Evolutionary conservation across 768 basidiomycete species (phyloP).

Genomic region (Lactarius indigo): DNA sequence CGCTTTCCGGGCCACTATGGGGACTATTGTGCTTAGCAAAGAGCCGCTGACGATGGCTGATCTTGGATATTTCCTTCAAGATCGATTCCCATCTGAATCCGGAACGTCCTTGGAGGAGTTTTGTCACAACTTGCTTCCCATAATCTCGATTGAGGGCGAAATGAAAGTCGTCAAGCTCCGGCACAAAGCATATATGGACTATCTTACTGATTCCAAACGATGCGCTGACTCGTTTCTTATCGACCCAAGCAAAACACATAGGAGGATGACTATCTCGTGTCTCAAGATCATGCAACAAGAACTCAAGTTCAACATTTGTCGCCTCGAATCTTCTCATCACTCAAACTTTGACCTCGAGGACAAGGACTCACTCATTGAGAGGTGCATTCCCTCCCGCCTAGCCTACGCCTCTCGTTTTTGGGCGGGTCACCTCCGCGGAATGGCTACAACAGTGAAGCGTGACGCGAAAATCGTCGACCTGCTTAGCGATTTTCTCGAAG

Average conservation of each 20-base stretch:
- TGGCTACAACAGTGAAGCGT: constrained; percentile 7
- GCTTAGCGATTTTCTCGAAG: constrained; percentile 27
- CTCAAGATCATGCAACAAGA: constrained; percentile 33
- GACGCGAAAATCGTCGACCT: constrained; percentile 23
- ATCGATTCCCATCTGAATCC: background rate
- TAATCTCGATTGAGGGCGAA: constrained; percentile 10
- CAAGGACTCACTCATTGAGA: constrained; percentile 24
- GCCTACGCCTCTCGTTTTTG: constrained; percentile 39
- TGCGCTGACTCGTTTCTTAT: constrained; percentile 1
- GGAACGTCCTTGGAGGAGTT: constrained; percentile 5
- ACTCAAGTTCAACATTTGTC: constrained; percentile 42
- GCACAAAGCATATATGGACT: constrained; percentile 15
- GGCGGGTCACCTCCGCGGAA: constrained; percentile 32
- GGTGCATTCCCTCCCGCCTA: constrained; percentile 33
- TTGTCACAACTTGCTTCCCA: constrained; percentile 9
- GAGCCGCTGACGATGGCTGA: constrained; percentile 13
- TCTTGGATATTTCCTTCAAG: constrained; percentile 7
- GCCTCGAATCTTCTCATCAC: constrained; percentile 35
- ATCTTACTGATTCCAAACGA: constrained; percentile 15
- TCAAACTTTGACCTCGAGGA: constrained; percentile 31
- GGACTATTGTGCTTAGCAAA: constrained; percentile 10
- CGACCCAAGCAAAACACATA: constrained; percentile 3
- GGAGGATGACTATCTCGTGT: constrained; percentile 28
- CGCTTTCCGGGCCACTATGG: constrained; percentile 9
- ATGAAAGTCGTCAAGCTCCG: constrained; percentile 5